phyloP scores from a whole-genome alignment of 1,139 yeast genomes.

The Taphrina confusa region DNA sequence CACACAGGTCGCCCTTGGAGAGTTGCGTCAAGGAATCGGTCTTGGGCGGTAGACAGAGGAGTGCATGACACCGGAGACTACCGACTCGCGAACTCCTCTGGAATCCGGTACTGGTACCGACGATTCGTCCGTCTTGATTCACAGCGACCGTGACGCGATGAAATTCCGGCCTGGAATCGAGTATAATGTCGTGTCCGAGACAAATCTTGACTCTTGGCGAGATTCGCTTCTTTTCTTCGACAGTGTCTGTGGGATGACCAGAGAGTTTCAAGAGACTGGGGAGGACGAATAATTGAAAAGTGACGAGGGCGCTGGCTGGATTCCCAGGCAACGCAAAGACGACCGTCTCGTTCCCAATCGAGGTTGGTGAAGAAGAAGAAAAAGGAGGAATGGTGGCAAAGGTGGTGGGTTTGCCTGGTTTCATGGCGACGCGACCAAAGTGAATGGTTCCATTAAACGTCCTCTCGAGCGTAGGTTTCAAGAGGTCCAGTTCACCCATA shows the following conservation, averaged over 20 bases:
- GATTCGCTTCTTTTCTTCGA: slow-evolving; percentile 12
- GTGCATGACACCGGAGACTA: slow-evolving; percentile 53
- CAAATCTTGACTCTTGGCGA: slow-evolving; percentile 20
- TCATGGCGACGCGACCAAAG: slow-evolving; percentile 58
- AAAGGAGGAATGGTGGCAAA: slow-evolving; percentile 51
- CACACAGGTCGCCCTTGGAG: slow-evolving; percentile 2
- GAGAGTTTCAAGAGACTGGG: slow-evolving; percentile 50
- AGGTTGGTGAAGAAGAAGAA: slow-evolving; percentile 35
- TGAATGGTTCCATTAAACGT: slow-evolving; percentile 51
- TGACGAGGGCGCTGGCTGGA: slow-evolving; percentile 56
- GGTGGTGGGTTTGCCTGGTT: slow-evolving; percentile 59
- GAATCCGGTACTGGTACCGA: slow-evolving; percentile 52
- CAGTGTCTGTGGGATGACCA: slow-evolving; percentile 42
- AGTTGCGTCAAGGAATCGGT: slow-evolving; percentile 28
- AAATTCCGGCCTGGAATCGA: slow-evolving; percentile 56
- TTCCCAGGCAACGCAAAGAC: slow-evolving; percentile 58
- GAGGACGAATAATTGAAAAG: slow-evolving; percentile 53
- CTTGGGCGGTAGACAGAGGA: slow-evolving; percentile 49
- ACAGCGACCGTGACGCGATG: slow-evolving; percentile 49
- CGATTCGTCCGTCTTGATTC: slow-evolving; percentile 41
- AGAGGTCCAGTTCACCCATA: slow-evolving; percentile 56
- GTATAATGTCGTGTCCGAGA: slow-evolving; percentile 44
- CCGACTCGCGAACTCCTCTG: slow-evolving; percentile 56
- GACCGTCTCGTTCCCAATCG: slow-evolving; percentile 40
- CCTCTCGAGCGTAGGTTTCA: slow-evolving; percentile 53